These are phyloP conservation scores for Sergeia podlipaevii DNA, from an alignment of 208 protist species.

Conservation along the genomic window DNA sequence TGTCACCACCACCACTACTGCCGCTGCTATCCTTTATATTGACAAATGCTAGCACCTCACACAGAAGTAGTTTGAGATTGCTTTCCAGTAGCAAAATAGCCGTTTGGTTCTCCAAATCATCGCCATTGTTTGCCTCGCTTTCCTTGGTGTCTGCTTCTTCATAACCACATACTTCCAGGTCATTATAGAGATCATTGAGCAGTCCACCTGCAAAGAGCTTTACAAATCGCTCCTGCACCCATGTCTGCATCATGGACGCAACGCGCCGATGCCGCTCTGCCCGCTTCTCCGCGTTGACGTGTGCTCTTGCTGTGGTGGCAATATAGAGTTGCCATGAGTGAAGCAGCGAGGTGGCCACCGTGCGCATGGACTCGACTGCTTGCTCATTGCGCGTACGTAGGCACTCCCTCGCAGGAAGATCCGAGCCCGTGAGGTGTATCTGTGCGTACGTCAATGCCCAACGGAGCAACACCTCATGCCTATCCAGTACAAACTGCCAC, in stretches of 20 bases:
- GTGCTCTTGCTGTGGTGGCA: neutral
- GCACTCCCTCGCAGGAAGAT: neutral
- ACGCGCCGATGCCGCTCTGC: conserved; percentile 3
- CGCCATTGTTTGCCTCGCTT: neutral
- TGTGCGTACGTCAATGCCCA: conserved; percentile 23
- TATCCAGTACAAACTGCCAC: conserved; percentile 70
- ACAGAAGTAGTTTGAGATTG: conserved; percentile 5
- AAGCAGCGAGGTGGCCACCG: conserved; percentile 16
- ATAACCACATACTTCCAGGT: conserved; percentile 14
- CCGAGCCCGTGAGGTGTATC: neutral
- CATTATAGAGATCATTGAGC: conserved; percentile 17
- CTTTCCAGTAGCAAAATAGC: conserved; percentile 8
- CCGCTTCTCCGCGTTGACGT: conserved; percentile 23
- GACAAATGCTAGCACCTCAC: conserved; percentile 5
- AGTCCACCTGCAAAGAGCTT: conserved; percentile 22
- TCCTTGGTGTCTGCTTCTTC: conserved; percentile 1
- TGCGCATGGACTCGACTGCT: conserved; percentile 9
- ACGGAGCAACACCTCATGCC: conserved; percentile 56
- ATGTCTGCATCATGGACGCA: conserved; percentile 4
- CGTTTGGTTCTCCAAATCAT: no score
- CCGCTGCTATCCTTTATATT: neutral
- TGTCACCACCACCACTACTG: neutral
- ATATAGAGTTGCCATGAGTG: conserved; percentile 14
- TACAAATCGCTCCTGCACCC: conserved; percentile 16
- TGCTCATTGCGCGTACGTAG: no score